Evolutionary conservation across 2,329 filamentous ascomycete genomes (phyloP).

Genomic region (Xylaria hypoxylon): DNA sequence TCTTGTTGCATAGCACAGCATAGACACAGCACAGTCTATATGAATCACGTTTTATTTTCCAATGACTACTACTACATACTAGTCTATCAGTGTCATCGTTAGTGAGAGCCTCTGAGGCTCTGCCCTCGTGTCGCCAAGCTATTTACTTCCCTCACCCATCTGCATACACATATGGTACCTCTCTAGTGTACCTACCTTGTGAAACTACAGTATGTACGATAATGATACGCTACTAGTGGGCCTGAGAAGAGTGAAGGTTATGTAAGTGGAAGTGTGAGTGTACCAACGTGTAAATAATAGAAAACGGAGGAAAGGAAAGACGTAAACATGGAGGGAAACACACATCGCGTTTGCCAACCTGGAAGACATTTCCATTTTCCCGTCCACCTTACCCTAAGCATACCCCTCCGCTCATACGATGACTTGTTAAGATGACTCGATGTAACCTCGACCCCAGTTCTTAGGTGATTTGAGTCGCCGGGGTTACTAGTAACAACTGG

Average conservation of each 20-base stretch:
- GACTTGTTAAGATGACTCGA: slow-evolving; percentile 33
- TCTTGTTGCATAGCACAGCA: too few relatives aligned
- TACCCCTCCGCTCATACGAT: slow-evolving; percentile 27
- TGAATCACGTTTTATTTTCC: not conserved
- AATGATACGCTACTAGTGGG: too few relatives aligned
- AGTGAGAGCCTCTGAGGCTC: slow-evolving; percentile 19
- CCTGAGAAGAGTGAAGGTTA: too few relatives aligned
- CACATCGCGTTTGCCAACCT: too few relatives aligned
- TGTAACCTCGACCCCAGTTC: slow-evolving; percentile 36
- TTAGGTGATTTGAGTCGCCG: slow-evolving; percentile 35
- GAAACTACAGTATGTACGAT: too few relatives aligned
- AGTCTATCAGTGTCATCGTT: not conserved
- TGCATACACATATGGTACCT: not conserved
- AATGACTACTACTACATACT: too few relatives aligned
- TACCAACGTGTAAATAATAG: too few relatives aligned
- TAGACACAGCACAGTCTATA: not conserved
- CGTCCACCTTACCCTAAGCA: slow-evolving; percentile 22
- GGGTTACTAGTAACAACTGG: slow-evolving; percentile 26
- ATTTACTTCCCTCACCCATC: not conserved
- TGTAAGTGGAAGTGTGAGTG: too few relatives aligned
- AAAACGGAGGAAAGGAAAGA: too few relatives aligned
- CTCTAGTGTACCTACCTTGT: not conserved
- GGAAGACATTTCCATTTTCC: slow-evolving; percentile 3
- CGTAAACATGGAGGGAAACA: too few relatives aligned
- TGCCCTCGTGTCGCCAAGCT: slow-evolving; percentile 16